Evolutionary conservation across 2,329 filamentous ascomycete species (phyloP), one percentile per base, ranked within the genome.

Genomic region (Fusarium beomiforme): DNA sequence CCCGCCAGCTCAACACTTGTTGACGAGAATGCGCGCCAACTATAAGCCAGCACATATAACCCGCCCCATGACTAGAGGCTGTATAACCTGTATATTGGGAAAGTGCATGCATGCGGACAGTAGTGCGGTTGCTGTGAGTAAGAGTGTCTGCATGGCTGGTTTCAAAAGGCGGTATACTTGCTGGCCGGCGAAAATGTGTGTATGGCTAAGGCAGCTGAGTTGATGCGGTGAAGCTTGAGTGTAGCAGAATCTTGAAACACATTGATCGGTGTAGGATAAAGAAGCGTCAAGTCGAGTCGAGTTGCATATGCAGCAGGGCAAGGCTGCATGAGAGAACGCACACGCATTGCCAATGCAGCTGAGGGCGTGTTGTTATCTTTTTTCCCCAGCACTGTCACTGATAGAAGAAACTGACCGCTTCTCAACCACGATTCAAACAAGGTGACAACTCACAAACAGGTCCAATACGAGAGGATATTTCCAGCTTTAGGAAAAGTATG

Each of bases 91-190:
- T 44, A 34, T 56, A 56, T 26, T 63, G 34, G 47, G 34, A 58
- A 64, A 60, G 54, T 65, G 53, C 55, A 63, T 66, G 53, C 51
- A 53, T 44, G 21, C 29, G 29, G 41, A 44, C 37, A 55, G 42
- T 19, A 63, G 26, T 37, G n/a, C 42, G 34, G 29, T 65, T 39
- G 49, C 49, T 66, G 66, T 46, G 51, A 70, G 63, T 34, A 67
- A 67, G 31, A 50, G 14, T 24, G 21, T 56, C 53, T 56, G 53
- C 53, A 53, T 50, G 46, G 60, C 43, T 37, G 51, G 69, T 71
- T 72, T 70, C 64, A 72, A 72, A 72, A 70, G 70, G 70, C 70
- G 70, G 70, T 72, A 72, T 72, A 44, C 46, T 60, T 72, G 49
- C 46, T 60, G 19, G n/a, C 42, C 23, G 46, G 34, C 33, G 49